Evolutionary conservation across 495 filamentous ascomycete species (phyloP).

Genomic region (Annulohypoxylon moriforme): DNA sequence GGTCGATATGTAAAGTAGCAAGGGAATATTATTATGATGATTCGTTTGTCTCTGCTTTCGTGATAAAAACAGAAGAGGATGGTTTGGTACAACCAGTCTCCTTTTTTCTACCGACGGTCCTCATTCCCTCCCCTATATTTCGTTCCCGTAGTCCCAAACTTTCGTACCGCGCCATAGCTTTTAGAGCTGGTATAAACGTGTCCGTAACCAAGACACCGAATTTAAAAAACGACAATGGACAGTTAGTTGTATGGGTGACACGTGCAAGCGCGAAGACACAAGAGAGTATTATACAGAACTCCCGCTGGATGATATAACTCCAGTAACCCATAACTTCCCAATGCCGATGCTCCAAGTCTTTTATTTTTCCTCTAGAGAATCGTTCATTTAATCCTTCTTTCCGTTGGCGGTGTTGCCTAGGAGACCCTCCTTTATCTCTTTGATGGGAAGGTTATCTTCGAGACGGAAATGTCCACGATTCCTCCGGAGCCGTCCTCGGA

Average conservation of each 20-base stretch:
- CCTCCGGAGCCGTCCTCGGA: slow-evolving; percentile 67
- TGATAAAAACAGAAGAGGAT: slow-evolving; percentile 26
- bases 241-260: slow-evolving; percentile 38
- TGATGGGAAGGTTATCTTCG: slow-evolving; percentile 73
- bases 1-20: slow-evolving; percentile 24
- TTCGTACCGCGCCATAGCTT: slow-evolving; percentile 37
- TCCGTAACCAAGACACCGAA: slow-evolving; percentile 42
- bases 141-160: slow-evolving; percentile 35
- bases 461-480: slow-evolving; percentile 77
- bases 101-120: slow-evolving; percentile 14
- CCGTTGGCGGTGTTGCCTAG: slow-evolving; percentile 68
- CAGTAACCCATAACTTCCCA: slow-evolving; percentile 39
- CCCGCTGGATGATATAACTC: slow-evolving; percentile 43
- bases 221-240: slow-evolving; percentile 32
- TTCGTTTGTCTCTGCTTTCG: slow-evolving; percentile 38
- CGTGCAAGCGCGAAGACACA: slow-evolving; percentile 46
- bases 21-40: slow-evolving; percentile 45
- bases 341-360: slow-evolving; percentile 33
- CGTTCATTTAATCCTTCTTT: slow-evolving; percentile 77
- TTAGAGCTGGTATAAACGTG: slow-evolving; percentile 43
- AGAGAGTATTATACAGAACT: slow-evolving; percentile 51
- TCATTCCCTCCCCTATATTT: slow-evolving; percentile 2
- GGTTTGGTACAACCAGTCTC: slow-evolving; percentile 33
- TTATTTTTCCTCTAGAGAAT: slow-evolving; percentile 21
- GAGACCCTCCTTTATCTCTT: slow-evolving; percentile 65